phyloP scores from a whole-genome alignment of 495 filamentous ascomycete species.

The Tuber indicum region DNA sequence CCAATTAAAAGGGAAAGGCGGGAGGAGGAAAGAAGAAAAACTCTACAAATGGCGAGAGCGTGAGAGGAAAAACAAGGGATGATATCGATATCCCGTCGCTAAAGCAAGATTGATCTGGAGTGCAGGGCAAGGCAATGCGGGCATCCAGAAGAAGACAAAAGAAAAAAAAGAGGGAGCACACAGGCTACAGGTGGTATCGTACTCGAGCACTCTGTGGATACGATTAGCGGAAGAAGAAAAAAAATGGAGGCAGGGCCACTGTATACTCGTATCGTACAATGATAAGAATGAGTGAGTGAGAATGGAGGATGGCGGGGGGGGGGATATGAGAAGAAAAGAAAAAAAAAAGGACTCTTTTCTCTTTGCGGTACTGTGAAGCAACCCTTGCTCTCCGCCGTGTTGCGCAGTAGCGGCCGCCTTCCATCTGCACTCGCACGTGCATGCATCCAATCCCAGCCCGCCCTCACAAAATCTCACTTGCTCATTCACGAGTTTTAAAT shows the following conservation, averaged over 20 bases:
- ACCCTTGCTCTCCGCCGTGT: conserved; percentile 28
- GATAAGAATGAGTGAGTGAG: neutral
- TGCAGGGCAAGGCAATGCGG: conserved; percentile 19
- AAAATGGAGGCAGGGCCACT: neutral
- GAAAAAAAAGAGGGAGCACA: neutral
- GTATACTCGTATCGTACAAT: neutral
- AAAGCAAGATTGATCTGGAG: conserved; percentile 33
- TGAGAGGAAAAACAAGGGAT: neutral
- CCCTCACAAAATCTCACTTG: conserved; percentile 33
- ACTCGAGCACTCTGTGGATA: neutral
- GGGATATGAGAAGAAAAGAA: neutral
- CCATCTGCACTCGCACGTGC: conserved; percentile 20
- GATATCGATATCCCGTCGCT: conserved; percentile 33
- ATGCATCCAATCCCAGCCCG: conserved; percentile 31
- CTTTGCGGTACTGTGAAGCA: conserved; percentile 30
- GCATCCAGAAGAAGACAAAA: neutral
- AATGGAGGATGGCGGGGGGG: neutral
- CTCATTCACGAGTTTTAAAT: conserved; percentile 16
- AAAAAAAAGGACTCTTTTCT: conserved; percentile 14
- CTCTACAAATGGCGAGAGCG: neutral
- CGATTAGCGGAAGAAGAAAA: neutral
- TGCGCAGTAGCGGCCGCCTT: conserved; percentile 28
- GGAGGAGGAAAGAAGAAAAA: neutral
- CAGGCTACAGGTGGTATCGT: neutral
- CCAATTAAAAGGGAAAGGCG: conserved; percentile 27